A percentile compares a stretch with the other conserved stretches of the same genome.
These are phyloP conservation scores for Flaveria robusta DNA, from an alignment of 129 eudicot species.

Conservation along the genomic window DNA sequence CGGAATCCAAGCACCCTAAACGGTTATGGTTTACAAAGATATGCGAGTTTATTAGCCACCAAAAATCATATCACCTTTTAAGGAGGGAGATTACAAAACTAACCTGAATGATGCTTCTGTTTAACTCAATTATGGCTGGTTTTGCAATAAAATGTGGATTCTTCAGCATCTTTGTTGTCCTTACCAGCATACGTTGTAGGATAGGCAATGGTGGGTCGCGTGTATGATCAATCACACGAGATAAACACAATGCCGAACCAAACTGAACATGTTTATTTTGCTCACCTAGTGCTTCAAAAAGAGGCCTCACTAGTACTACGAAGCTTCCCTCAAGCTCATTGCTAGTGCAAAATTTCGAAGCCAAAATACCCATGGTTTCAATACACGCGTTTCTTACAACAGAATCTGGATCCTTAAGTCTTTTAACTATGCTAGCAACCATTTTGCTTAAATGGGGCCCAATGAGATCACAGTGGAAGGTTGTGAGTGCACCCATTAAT, in stretches of 20 bases:
- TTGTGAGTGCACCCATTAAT: constrained; percentile 61
- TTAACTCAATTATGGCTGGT: constrained; percentile 76
- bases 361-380: constrained; percentile 76
- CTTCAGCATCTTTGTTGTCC: constrained; percentile 80
- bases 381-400: constrained; percentile 79
- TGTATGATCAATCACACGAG: constrained; percentile 69
- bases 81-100: constrained; percentile 23
- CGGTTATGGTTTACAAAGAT: no score
- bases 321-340: constrained; percentile 57
- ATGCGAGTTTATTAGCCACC: no score
- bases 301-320: constrained; percentile 73
- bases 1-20: no score
- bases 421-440: constrained; percentile 68
- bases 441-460: constrained; percentile 62
- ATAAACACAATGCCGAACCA: constrained; percentile 84
- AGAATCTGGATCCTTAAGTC: constrained; percentile 86
- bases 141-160: constrained; percentile 87
- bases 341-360: constrained; percentile 52
- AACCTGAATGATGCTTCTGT: constrained; percentile 84
- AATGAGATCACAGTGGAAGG: constrained; percentile 59
- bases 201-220: constrained; percentile 63
- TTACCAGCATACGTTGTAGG: constrained; percentile 73
- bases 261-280: constrained; percentile 79
- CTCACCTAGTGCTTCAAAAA: constrained; percentile 83
- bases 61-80: not conserved